These are phyloP conservation scores for Iberis pinnata DNA, from an alignment of 345 rosid species.

Conservation along the genomic window DNA sequence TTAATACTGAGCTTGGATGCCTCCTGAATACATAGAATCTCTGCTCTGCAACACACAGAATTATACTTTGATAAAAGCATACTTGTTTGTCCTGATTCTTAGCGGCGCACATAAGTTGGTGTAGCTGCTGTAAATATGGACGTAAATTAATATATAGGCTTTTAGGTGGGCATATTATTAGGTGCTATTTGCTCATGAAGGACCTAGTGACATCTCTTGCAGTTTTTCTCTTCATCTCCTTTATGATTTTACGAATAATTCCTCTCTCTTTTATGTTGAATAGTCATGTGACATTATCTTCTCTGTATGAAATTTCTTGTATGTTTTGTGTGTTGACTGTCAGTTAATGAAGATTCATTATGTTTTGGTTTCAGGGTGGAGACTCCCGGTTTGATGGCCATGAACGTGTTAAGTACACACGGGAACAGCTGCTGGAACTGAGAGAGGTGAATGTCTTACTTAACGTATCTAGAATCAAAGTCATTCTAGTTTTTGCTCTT, in stretches of 20 bases:
- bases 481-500: neutral
- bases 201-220: slow-evolving; percentile 15
- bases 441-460: slow-evolving; percentile 42
- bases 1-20: too few relatives aligned
- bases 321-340: neutral
- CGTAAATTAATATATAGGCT: slow-evolving; percentile 11
- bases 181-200: slow-evolving; percentile 29
- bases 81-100: slow-evolving; percentile 34
- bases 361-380: slow-evolving; percentile 32
- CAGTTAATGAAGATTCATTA: slow-evolving; percentile 3
- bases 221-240: too few relatives aligned
- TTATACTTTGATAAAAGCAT: neutral
- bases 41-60: neutral
- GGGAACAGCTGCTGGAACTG: slow-evolving; percentile 66
- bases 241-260: too few relatives aligned
- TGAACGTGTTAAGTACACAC: slow-evolving; percentile 52
- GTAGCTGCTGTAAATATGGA: slow-evolving; percentile 36
- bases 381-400: slow-evolving; percentile 47
- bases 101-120: slow-evolving; percentile 29
- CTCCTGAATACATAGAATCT: neutral
- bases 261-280: neutral
- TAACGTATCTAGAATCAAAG: neutral
- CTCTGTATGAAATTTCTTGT: neutral
- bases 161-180: slow-evolving; percentile 31
- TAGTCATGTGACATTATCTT: neutral